Base-by-base conservation (phyloP, 2,329 filamentous ascomycete genomes). In the Fusarium armeniacum region DNA sequence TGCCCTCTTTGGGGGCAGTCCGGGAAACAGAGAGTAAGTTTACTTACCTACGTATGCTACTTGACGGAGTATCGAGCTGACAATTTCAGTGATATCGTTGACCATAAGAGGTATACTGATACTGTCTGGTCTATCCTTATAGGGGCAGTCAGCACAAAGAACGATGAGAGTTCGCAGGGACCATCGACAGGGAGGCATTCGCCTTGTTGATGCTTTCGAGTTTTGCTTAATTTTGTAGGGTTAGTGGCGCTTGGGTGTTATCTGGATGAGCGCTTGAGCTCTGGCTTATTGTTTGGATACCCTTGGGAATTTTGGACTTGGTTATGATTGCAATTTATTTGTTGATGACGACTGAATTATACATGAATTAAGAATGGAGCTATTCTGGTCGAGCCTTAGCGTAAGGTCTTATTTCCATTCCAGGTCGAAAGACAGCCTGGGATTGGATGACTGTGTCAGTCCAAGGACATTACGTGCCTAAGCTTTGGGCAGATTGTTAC, bases 81-180 rank as follows among this genome's bases (percentile, higher is more conserved):
- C 41, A 3, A 0, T 12, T 4, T 0, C 5, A 62, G 67, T 12
- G 63, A 70, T 26, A 70, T 70, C 13, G 68, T 70, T 3, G 66
- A 70, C 4, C 68, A 67, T 3, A 64, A 70, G 13, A 49, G 20
- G 1, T 20, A 58, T 8, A 24, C 2, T 2, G 57, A 52, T 6
- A 26, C 51, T n/a, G 41, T 70, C 0, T 70, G 62, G 62, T 13
- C 55, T 1, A 70, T 70, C 5, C 49, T 70, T 0, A 49, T 11
- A 2, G 68, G 67, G 3, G 43, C 66, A 3, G 41, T 67, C 22
- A 58, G 53, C 9, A 35, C 15, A 20, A 43, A 30, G 5, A 47
- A 56, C 10, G 61, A 62, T 4, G 44, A 50, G 8, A 24, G 30
- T 16, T 61, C 54, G 2, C 41, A 4, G 1, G 43, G 57, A 16